Percentiles rank a stretch among this genome's conserved stretches.
These are phyloP conservation scores for Sungouiozyma intestinalis DNA, from an alignment of 805 yeast genomes.

Conservation along the genomic window DNA sequence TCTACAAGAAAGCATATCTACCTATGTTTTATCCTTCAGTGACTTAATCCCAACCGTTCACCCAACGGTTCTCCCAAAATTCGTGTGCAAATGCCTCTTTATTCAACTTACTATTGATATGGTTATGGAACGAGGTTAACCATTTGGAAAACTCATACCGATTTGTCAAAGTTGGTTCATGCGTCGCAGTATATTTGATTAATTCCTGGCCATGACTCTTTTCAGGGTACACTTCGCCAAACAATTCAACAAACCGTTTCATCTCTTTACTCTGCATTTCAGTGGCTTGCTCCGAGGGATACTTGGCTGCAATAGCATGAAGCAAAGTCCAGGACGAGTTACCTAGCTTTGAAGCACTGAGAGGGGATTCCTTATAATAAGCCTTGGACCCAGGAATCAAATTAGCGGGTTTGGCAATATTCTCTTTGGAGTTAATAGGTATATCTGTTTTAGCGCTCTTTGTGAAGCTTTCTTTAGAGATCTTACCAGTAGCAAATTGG, in stretches of 20 bases:
- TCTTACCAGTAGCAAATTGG: slow-evolving; percentile 42
- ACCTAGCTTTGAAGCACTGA: slow-evolving; percentile 76
- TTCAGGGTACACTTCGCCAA: slow-evolving; percentile 70
- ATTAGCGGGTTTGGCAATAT: slow-evolving; percentile 5
- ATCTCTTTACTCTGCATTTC: slow-evolving; percentile 57
- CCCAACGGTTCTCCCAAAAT: slow-evolving; percentile 91
- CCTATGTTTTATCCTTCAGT: neutral
- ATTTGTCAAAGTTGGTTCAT: slow-evolving; percentile 45
- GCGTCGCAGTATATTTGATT: slow-evolving; percentile 43
- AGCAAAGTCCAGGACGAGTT: slow-evolving; percentile 85
- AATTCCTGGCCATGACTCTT: slow-evolving; percentile 88
- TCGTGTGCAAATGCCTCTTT: slow-evolving; percentile 80
- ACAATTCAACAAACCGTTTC: slow-evolving; percentile 54
- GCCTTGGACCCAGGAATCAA: slow-evolving; percentile 19
- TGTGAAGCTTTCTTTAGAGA: slow-evolving; percentile 3
- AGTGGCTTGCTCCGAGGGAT: slow-evolving; percentile 57
- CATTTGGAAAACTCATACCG: slow-evolving; percentile 80
- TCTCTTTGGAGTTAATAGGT: slow-evolving; percentile 1
- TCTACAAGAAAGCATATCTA: neutral
- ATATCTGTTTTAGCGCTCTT: no score
- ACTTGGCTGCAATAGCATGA: slow-evolving; percentile 82
- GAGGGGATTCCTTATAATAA: slow-evolving; percentile 55
- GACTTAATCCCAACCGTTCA: slow-evolving; percentile 72
- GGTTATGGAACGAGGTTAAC: slow-evolving; percentile 94
- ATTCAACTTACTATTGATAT: slow-evolving; percentile 78